Evolutionary conservation across 2,329 filamentous ascomycete genomes (phyloP), one percentile per base, ranked within the genome.

Genomic region (Diaporthe sp.): DNA sequence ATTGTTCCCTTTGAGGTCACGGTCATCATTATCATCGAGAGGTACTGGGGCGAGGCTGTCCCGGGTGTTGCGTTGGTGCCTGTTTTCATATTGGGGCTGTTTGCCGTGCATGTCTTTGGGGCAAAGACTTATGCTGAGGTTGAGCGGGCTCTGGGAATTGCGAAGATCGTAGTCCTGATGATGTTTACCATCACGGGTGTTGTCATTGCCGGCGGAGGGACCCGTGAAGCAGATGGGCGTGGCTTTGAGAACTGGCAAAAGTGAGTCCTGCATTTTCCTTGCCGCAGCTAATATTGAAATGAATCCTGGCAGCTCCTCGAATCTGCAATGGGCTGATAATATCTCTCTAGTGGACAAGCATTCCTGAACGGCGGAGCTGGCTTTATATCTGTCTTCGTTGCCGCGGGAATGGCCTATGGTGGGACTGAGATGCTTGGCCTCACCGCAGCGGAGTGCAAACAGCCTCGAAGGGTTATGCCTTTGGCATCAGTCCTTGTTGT

Each of bases 141-240:
- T 49, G 89, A 91, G 79, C 90, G 90, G 73, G 78, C 86, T 22
- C 86, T 91, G n/a, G 85, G 85, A 42, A 81, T 87, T 13, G 85
- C 89, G 76, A 91, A 91, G 79, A 84, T 90, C 75, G 76, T 84
- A 42, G 88, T 90, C 44, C 84, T 89, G 78, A 81, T 87, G 34
- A 88, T 88, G 25, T 92, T 92, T 82, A 89, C 92, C 76, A 83
- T 92, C 73, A 83, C 90, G 6, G 89, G 87, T 22, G 87, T 91
- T 70, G 84, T 90, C 71, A 85, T 91, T 77, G 85, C 88, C 75
- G 82, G 82, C 47, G 88, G 88, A 7, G 88, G 87, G 49, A 87
- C 75, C 0, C 51, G 67, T 9, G 75, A 72, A n/a, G 72, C 72
- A n/a, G 61, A 63, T 57, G 68, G 61, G 3, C 37, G 61, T 31